A percentile compares a stretch with the other conserved stretches of the same genome.
Conservation (phyloP, 176 grass and related monocot genomes). For the Aegilops sharonensis region DNA sequence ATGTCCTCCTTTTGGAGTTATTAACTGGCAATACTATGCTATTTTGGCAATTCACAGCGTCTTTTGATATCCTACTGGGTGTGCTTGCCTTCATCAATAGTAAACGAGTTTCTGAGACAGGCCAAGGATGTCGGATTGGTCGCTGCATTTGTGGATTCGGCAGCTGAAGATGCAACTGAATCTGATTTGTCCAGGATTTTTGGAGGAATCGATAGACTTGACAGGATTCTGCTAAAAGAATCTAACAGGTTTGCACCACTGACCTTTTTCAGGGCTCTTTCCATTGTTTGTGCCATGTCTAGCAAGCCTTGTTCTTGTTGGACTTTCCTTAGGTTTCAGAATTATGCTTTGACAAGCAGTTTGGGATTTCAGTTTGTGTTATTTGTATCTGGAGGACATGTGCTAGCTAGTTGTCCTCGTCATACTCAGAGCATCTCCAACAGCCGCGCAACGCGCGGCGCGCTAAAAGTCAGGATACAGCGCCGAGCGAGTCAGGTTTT, state of each 20-base stretch:
- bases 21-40: slow-evolving; percentile 4
- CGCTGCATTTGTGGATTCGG: slow-evolving; percentile 6
- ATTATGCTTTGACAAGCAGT: too few relatives aligned
- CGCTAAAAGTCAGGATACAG: too few relatives aligned
- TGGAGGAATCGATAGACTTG: slow-evolving; percentile 67
- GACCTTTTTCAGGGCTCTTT: neutral
- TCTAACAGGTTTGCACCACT: slow-evolving; percentile 74
- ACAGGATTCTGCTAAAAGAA: slow-evolving; percentile 84
- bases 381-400: too few relatives aligned
- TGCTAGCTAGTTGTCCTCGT: too few relatives aligned
- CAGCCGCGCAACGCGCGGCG: too few relatives aligned
- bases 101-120: slow-evolving; percentile 78
- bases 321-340: neutral
- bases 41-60: neutral
- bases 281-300: slow-evolving; percentile 2
- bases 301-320: neutral
- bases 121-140: slow-evolving; percentile 61
- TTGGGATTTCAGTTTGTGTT: too few relatives aligned
- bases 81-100: slow-evolving; percentile 70
- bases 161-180: slow-evolving; percentile 53
- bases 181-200: slow-evolving; percentile 78
- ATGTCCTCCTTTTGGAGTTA: neutral
- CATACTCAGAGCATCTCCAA: too few relatives aligned
- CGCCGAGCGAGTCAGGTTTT: too few relatives aligned
- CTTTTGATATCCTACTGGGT: slow-evolving; percentile 44